Conservation (phyloP, 164 flowering plant genomes). For the Tetracentron sinense region DNA sequence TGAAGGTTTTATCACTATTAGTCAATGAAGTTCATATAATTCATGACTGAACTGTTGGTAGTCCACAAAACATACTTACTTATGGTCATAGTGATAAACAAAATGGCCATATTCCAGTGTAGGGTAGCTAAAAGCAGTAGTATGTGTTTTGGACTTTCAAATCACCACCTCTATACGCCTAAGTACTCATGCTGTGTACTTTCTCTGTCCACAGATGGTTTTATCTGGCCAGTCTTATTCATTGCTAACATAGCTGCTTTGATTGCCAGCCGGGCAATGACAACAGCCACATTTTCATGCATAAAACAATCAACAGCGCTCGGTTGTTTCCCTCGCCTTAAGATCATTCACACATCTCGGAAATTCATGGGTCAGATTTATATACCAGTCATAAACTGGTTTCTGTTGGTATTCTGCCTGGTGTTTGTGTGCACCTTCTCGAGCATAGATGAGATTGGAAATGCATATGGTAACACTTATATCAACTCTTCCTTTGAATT, state of each 20-base stretch:
- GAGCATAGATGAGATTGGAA: constrained; percentile 85
- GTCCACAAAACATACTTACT: constrained; percentile 4
- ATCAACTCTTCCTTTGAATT: not conserved
- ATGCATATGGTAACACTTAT: constrained; percentile 27
- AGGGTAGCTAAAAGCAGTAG: no score
- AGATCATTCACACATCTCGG: constrained; percentile 92
- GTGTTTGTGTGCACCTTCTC: constrained; percentile 67
- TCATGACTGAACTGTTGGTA: not conserved
- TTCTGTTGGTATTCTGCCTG: constrained; percentile 69
- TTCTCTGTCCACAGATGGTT: constrained; percentile 54
- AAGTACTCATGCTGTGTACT: not conserved
- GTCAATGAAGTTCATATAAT: not conserved
- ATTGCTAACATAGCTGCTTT: constrained; percentile 91
- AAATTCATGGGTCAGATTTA: constrained; percentile 98
- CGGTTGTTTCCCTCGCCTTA: constrained; percentile 99
- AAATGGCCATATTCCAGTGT: no score
- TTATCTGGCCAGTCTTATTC: constrained; percentile 83
- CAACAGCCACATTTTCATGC: constrained; percentile 95
- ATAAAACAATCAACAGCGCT: constrained; percentile 93
- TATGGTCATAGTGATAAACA: not conserved
- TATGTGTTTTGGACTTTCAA: no score
- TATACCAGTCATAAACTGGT: constrained; percentile 96
- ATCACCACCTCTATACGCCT: not conserved
- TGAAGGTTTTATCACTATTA: no score
- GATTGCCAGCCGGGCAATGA: constrained; percentile 96